These are phyloP conservation scores for Lipomyces mesembrius DNA, from an alignment of 805 yeast species.

Conservation along the genomic window DNA sequence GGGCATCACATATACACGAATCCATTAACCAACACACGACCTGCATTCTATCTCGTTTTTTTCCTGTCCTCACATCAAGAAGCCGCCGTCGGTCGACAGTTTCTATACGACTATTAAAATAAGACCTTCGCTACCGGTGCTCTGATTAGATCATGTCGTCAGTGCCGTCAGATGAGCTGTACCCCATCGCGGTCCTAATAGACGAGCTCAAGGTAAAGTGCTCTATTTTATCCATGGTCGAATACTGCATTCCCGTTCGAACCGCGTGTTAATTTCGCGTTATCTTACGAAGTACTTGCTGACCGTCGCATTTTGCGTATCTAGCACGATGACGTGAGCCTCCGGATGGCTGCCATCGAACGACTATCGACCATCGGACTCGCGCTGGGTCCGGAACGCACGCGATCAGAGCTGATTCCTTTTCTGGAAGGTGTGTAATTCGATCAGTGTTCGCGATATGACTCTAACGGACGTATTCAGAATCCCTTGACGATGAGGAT, in stretches of 20 bases:
- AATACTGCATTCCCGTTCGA: not conserved
- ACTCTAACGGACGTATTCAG: slow-evolving; percentile 23
- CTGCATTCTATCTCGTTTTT: not conserved
- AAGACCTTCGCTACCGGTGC: not conserved
- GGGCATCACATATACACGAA: not conserved
- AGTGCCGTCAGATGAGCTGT: slow-evolving; percentile 59
- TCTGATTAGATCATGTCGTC: slow-evolving; percentile 16
- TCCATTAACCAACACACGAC: not conserved
- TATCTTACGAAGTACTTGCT: not conserved
- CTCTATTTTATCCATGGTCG: not conserved
- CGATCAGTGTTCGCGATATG: not conserved
- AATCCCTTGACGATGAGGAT: slow-evolving; percentile 82
- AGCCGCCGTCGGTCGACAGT: not conserved
- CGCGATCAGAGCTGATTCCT: slow-evolving; percentile 86
- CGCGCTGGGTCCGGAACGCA: slow-evolving; percentile 92
- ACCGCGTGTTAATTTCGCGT: not conserved
- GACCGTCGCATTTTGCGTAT: not conserved
- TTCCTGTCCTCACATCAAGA: not conserved
- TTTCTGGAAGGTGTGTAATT: slow-evolving; percentile 67
- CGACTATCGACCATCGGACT: slow-evolving; percentile 91
- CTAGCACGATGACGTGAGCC: slow-evolving; percentile 88
- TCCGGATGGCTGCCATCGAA: slow-evolving; percentile 93
- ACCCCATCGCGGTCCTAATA: slow-evolving; percentile 93
- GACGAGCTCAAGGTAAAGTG: slow-evolving; percentile 75
- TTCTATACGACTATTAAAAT: not conserved